These are phyloP conservation scores for Wallacemonas collosoma DNA, from an alignment of 208 protist genomes.

Conservation along the genomic window DNA sequence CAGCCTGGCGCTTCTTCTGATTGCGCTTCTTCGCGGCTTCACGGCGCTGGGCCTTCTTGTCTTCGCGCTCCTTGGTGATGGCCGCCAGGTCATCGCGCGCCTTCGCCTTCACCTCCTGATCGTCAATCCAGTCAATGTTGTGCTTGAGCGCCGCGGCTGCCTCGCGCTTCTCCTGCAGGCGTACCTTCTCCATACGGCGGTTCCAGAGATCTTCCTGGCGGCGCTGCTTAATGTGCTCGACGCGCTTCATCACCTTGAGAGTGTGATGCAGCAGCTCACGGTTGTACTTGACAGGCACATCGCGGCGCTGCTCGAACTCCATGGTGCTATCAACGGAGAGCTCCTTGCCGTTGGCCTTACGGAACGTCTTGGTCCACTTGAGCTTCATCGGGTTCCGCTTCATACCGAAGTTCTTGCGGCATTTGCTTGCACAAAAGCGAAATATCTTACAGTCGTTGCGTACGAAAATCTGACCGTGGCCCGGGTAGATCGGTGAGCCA, in stretches of 20 bases:
- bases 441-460: slow-evolving; percentile 98
- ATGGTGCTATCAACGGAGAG: slow-evolving; percentile 98
- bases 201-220: slow-evolving; percentile 95
- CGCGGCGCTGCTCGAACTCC: slow-evolving; percentile 98
- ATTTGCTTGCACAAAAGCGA: slow-evolving; percentile 99
- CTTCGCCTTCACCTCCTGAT: slow-evolving; percentile 81
- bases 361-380: slow-evolving; percentile 99
- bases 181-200: slow-evolving; percentile 79
- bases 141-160: slow-evolving; percentile 89
- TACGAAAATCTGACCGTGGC: slow-evolving; percentile 99
- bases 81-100: slow-evolving; percentile 79
- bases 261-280: slow-evolving; percentile 96
- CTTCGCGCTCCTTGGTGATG: slow-evolving; percentile 73
- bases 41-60: slow-evolving; percentile 74
- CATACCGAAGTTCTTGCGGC: slow-evolving; percentile 99
- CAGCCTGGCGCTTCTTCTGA: slow-evolving; percentile 66
- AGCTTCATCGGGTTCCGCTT: slow-evolving; percentile 99
- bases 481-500: slow-evolving; percentile 97
- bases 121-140: slow-evolving; percentile 94
- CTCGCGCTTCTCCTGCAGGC: slow-evolving; percentile 78
- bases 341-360: slow-evolving; percentile 98
- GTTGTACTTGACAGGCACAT: slow-evolving; percentile 99
- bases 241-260: slow-evolving; percentile 96
- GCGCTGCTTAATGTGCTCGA: slow-evolving; percentile 96
- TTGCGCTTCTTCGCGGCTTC: slow-evolving; percentile 73